Conservation (phyloP, 129 eudicot species). For the Pseudognaphalium luteoalbum region DNA sequence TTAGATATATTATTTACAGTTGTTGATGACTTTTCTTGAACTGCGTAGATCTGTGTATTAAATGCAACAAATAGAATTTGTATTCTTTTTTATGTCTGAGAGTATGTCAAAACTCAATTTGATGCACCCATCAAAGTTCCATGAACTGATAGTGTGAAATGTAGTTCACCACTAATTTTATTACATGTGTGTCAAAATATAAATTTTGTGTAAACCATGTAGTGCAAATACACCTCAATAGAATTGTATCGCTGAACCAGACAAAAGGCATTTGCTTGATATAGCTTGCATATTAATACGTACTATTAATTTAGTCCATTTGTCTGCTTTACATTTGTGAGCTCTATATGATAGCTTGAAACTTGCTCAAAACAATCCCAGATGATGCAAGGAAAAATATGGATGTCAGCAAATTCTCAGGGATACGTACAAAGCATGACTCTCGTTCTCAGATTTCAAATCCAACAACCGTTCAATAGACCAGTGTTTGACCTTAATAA, state of each 20-base stretch:
- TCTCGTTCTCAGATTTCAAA: conserved; percentile 66
- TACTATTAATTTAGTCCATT: neutral
- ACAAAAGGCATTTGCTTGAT: neutral
- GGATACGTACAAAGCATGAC: conserved; percentile 65
- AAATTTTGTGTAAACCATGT: neutral
- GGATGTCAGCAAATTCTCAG: conserved; percentile 52
- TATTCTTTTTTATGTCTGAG: neutral
- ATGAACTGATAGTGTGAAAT: neutral
- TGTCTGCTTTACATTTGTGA: neutral
- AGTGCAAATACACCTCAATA: neutral
- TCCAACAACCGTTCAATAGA: conserved; percentile 39
- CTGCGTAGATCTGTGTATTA: neutral
- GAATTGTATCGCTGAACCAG: neutral
- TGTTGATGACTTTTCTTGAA: neutral
- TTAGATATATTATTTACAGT: neutral
- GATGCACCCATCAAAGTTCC: neutral
- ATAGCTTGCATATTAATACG: neutral
- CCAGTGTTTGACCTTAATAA: conserved; percentile 40
- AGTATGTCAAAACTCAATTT: neutral
- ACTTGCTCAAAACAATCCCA: conserved; percentile 29
- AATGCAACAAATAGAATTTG: neutral
- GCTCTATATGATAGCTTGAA: neutral
- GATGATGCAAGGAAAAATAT: conserved; percentile 92
- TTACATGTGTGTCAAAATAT: neutral
- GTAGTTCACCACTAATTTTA: neutral